Evolutionary conservation across 306 rosid species (phyloP), one percentile per base, ranked within the genome.

Genomic region (Acacia acuminata): DNA sequence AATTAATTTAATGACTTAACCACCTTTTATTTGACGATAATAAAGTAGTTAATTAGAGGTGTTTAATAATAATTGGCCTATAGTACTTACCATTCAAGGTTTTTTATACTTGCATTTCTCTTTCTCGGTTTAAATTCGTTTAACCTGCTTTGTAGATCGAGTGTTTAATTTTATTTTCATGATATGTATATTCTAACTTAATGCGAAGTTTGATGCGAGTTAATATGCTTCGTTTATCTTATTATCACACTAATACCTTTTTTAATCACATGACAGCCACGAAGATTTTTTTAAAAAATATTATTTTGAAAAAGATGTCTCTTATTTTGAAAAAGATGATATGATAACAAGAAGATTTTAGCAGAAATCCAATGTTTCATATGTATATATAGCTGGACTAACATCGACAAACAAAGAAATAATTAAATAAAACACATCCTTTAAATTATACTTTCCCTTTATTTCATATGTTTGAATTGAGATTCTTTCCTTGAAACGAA

Each of bases 401-500:
- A 8, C 8, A n/a, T 48, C 55, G 55, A 48, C 15, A 24, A 63
- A 27, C 40, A 2, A 10, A 25, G 53, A 7, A 45, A 72, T 61
- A 20, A 42, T 3, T 65, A 50, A 50, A 75, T 36, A 53, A 56
- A 19, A 56, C 63, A 13, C 14, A 27, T 27, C 6, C 20, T 27
- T 14, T 63, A 13, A 63, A 27, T 27, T 77, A 43, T 17, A 42
- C 19, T 36, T 25, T 67, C 16, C 3, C 71, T 66, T 20, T 43
- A 68, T 48, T 19, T 70, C 47, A 19, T 16, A 10, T 15, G 38
- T 34, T 51, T 44, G 19, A 74, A 38, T 15, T 25, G 11, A 64
- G 77, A 74, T 53, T 34, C 30, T 24, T 77, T 48, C 43, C 77
- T 34, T 73, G 66, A 40, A 67, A 40, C n/a, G n/a, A 81, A 77